These are phyloP conservation scores for Penicillium sp. DNA, from an alignment of 2,329 filamentous ascomycete genomes.

Conservation along the genomic window DNA sequence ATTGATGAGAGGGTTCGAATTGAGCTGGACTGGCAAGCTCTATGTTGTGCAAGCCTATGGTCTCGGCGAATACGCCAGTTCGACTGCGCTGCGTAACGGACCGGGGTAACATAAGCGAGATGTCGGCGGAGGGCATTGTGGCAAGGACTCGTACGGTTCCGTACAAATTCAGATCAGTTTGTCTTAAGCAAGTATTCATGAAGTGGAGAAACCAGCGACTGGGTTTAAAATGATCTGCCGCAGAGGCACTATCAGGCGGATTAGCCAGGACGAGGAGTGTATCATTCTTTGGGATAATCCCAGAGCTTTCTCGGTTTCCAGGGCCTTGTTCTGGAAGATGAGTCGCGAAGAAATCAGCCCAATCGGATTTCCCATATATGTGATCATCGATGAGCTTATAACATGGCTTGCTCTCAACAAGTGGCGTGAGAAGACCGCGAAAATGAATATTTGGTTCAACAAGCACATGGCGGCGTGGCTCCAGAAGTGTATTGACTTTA, in stretches of 20 bases:
- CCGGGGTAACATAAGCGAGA: conserved; percentile 60
- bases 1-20: conserved; percentile 20
- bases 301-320: conserved; percentile 35
- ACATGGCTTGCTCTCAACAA: conserved; percentile 52
- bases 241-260: conserved; percentile 56
- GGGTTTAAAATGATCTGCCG: conserved; percentile 49
- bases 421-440: conserved; percentile 58
- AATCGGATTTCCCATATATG: conserved; percentile 60
- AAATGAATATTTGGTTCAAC: conserved; percentile 67
- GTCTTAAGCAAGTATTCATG: conserved; percentile 56
- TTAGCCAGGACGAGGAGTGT: conserved; percentile 73
- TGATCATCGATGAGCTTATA: conserved; percentile 53
- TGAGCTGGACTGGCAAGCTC: conserved; percentile 55
- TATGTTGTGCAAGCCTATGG: conserved; percentile 42
- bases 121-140: conserved; percentile 66
- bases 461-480: conserved; percentile 79
- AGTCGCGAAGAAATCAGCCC: conserved; percentile 39
- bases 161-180: conserved; percentile 68
- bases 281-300: conserved; percentile 60
- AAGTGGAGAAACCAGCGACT: conserved; percentile 59
- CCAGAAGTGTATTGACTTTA: conserved; percentile 70
- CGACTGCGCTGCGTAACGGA: conserved; percentile 57
- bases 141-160: conserved; percentile 77
- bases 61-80: conserved; percentile 59
- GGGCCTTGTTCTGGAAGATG: conserved; percentile 56